Evolutionary conservation across 257 asterid genomes (phyloP), one percentile per base, ranked within the genome.

Genomic region (Solanum microdontum): DNA sequence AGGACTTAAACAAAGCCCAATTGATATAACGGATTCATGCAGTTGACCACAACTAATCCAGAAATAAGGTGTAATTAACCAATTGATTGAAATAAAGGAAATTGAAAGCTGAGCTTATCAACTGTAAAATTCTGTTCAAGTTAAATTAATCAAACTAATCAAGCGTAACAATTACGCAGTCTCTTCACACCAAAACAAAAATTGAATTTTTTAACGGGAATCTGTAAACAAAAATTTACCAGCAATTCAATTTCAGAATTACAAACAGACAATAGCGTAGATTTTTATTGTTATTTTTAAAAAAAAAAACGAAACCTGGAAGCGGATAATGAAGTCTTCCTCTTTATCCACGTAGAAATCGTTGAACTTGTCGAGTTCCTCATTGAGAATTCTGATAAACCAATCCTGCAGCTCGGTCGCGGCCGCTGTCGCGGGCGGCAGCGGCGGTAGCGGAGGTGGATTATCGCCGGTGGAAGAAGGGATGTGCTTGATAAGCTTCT

Each of bases 271-370:
- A 70, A 28, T 5, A 28, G 11, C 23, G 75, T 2, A 32, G 37
- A 64, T 11, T n/a, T 62, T 64, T 15, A 5, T 51, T 51, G 15
- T 60, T 51, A 5, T 3, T 48, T 51, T 6, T 5, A 2, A 48
- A 43, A 51, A 58, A 23, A n/a, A 30, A 70, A 73, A 74, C 3
- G n/a, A 40, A 43, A 97, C 99, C 99, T 95, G 95, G 86, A 94
- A 90, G 55, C 98, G 97, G 89, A 97, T 95, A 87, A 95, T 91
- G 90, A 96, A 92, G 13, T 93, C 98, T 89, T 93, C 99, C 93
- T 97, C 99, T 93, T 93, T 95, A 82, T 94, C 99, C 91, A 97
- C 98, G 94, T 94, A 97, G 91, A 97, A 97, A 91, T 96, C 97
- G 91, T 96, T 95, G 92, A 97, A 93, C 93, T 97, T 97, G 82